A percentile compares a stretch with the other conserved stretches of the same genome.
These are phyloP conservation scores for Areca catechu DNA, from an alignment of 176 grass and related monocot species.

Conservation along the genomic window DNA sequence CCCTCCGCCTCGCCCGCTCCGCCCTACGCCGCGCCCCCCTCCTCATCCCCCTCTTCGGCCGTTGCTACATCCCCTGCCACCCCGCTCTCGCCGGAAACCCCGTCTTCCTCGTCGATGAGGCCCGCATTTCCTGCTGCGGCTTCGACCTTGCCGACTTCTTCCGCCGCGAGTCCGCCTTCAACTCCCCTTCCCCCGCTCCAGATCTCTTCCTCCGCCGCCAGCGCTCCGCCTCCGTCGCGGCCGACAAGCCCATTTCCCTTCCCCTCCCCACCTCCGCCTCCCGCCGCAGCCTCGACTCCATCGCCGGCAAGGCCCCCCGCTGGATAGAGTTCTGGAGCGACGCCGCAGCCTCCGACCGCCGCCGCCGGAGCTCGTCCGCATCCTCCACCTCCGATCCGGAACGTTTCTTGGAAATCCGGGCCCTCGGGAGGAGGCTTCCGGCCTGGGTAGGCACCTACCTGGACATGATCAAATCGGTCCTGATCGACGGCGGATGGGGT, in stretches of 20 bases:
- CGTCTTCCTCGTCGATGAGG: conserved; percentile 85
- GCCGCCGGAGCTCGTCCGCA: not conserved
- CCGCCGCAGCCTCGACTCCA: conserved; percentile 55
- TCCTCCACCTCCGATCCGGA: not conserved
- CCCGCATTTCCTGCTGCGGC: conserved; percentile 51
- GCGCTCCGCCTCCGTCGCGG: conserved; percentile 28
- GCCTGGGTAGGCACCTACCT: conserved; percentile 44
- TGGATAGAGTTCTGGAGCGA: conserved; percentile 86
- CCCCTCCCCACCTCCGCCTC: conserved; percentile 19
- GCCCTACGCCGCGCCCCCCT: conserved; percentile 59
- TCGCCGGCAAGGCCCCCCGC: conserved; percentile 50
- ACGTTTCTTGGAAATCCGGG: conserved; percentile 29
- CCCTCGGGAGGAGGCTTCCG: not conserved
- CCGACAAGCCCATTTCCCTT: conserved; percentile 2
- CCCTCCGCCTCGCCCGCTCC: conserved; percentile 43
- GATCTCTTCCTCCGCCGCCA: conserved; percentile 36
- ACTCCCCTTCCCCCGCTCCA: conserved; percentile 23
- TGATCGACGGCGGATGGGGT: conserved; percentile 46
- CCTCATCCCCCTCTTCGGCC: conserved; percentile 74
- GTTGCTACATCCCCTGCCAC: conserved; percentile 76
- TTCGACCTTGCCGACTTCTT: conserved; percentile 61
- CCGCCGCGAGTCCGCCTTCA: conserved; percentile 39
- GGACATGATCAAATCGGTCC: conserved; percentile 27
- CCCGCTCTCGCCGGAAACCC: conserved; percentile 83
- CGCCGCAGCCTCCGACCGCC: conserved; percentile 31